Conservation (phyloP, 2,329 filamentous ascomycete genomes). For the Sporothrix mexicana region DNA sequence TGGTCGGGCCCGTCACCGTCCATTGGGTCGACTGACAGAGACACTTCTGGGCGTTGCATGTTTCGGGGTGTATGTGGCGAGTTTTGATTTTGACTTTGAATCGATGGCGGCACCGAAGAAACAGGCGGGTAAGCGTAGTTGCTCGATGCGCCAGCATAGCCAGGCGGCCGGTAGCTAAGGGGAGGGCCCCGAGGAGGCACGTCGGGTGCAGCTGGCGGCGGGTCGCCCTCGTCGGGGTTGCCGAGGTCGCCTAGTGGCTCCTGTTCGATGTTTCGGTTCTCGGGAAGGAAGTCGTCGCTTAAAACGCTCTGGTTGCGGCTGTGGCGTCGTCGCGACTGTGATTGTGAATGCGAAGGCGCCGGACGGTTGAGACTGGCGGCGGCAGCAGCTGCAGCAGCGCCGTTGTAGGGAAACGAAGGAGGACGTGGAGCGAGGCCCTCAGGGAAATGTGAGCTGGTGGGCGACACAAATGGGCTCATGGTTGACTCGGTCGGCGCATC, state of each 20-base stretch:
- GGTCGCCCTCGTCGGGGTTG: conserved; percentile 36
- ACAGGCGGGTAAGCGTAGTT: conserved; percentile 39
- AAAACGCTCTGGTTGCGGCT: conserved; percentile 43
- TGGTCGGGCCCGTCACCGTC: conserved; percentile 40
- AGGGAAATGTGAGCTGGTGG: conserved; percentile 57
- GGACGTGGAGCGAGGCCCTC: conserved; percentile 64
- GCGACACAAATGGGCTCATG: conserved; percentile 63
- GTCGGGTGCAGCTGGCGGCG: conserved; percentile 63
- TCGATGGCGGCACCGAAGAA: not conserved
- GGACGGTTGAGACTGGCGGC: conserved; percentile 43
- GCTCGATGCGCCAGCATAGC: conserved; percentile 39
- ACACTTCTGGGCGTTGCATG: conserved; percentile 37
- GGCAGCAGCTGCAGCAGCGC: conserved; percentile 34
- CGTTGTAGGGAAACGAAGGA: conserved; percentile 59
- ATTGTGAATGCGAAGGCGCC: conserved; percentile 51
- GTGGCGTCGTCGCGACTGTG: conserved; percentile 43
- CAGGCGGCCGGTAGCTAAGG: conserved; percentile 59
- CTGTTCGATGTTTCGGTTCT: too few relatives aligned
- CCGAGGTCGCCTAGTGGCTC: conserved; percentile 39
- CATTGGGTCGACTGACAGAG: conserved; percentile 35
- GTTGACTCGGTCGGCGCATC: conserved; percentile 64
- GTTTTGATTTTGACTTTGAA: not conserved
- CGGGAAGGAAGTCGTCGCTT: too few relatives aligned
- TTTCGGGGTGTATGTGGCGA: conserved; percentile 19
- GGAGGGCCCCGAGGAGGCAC: conserved; percentile 62